Evolutionary conservation across 495 filamentous ascomycete genomes (phyloP).

Genomic region (Tuber umbilicatum): DNA sequence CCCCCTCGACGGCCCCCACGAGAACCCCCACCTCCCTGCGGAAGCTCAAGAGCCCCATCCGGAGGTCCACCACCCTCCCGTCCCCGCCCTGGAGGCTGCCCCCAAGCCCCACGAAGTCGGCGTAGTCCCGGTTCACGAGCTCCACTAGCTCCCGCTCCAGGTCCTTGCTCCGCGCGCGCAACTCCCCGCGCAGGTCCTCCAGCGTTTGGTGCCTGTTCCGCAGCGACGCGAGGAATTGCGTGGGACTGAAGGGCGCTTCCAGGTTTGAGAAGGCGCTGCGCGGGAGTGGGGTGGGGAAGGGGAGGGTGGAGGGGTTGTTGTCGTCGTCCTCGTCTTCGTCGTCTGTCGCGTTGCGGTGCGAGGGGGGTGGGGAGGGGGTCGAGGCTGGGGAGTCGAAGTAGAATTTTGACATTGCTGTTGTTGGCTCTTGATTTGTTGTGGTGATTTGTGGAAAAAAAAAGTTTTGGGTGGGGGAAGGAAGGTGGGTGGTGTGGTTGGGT

Average conservation of each 20-base stretch:
- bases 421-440: not conserved
- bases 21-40: constrained; percentile 64
- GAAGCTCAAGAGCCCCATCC: constrained; percentile 80
- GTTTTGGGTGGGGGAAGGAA: not conserved
- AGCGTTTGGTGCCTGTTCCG: constrained; percentile 88
- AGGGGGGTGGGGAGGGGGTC: not conserved
- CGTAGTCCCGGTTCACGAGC: constrained; percentile 88
- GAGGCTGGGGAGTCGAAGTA: not conserved
- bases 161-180: constrained; percentile 65
- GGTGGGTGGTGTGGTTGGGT: not conserved
- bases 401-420: not conserved
- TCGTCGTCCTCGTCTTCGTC: constrained; percentile 23
- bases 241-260: constrained; percentile 63
- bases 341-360: not conserved
- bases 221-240: constrained; percentile 73
- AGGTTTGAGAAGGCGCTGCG: constrained; percentile 30
- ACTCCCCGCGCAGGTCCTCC: constrained; percentile 81
- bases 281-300: constrained; percentile 39
- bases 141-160: constrained; percentile 81
- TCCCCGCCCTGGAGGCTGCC: constrained; percentile 77
- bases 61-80: constrained; percentile 83
- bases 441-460: not conserved
- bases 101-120: constrained; percentile 78
- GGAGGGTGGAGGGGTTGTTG: constrained; percentile 23
- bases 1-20: constrained; percentile 50